Base-by-base conservation (phyloP, 2,329 filamentous ascomycete species). In the Ascochyta lentis region DNA sequence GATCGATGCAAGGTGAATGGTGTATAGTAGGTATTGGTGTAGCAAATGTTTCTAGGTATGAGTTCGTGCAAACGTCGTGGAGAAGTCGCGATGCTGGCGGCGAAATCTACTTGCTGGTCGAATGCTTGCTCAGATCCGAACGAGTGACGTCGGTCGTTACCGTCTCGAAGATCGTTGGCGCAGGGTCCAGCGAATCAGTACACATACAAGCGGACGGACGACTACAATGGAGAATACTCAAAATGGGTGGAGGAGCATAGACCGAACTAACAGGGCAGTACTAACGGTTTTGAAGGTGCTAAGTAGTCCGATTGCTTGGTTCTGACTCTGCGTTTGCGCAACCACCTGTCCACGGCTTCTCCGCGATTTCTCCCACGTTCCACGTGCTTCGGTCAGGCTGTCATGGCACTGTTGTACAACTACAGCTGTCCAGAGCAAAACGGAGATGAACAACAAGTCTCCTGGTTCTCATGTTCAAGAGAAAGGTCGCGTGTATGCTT, bases 101-200 rank as follows among this genome's bases (percentile, higher is more conserved):
- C 63, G 55, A 67, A 56, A 58, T 57, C 58, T 58, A 49, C 54
- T 51, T 54, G 45, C 61, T 61, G 47, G 27, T 60, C 54, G 35
- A 63, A 48, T 61, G 51, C 56, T 59, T 49, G 56, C 29, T 55
- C 45, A 47, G 58, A 37, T 47, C 43, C 37, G 51, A 19, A 19
- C 19, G 19, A 56, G 69, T 73, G 69, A 72, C 70, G 68, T 71
- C 68, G 58, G 62, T 59, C 41, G 27, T 22, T 51, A 38, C 49
- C 48, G 48, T 52, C 49, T 44, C 38, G 51, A 50, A 48, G 63
- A 59, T 53, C 48, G 49, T 42, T 50, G 55, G 59, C 54, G 54
- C 61, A 61, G 68, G 64, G 60, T 66, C 64, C 57, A 64, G 41
- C 55, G 54, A 48, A 62, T 56, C 54, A 16, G 55, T 52, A 41